Conservation (phyloP, 2,329 filamentous ascomycete species). For the Colletotrichum echinochloae region DNA sequence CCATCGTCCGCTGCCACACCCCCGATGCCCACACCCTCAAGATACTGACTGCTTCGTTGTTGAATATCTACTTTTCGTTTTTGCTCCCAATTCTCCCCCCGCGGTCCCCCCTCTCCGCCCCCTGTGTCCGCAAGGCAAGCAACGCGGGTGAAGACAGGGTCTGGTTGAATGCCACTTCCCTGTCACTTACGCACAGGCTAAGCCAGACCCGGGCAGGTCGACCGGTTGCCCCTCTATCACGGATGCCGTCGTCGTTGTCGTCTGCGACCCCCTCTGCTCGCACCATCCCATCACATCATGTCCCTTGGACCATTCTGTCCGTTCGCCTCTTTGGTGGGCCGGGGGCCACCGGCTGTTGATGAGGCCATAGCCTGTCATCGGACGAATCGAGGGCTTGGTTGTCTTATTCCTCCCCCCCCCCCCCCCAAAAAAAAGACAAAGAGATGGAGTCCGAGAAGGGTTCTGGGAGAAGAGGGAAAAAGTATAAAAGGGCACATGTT, state of each 20-base stretch:
- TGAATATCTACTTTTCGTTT: slow-evolving; percentile 20
- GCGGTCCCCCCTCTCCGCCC: too few relatives aligned
- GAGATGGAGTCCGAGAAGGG: slow-evolving; percentile 51
- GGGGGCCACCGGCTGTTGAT: slow-evolving; percentile 51
- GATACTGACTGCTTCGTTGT: slow-evolving; percentile 17
- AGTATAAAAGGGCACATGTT: slow-evolving; percentile 73
- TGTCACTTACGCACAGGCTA: slow-evolving; percentile 39
- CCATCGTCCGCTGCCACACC: slow-evolving; percentile 15
- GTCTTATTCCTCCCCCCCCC: slow-evolving; percentile 55
- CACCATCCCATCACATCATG: slow-evolving; percentile 49
- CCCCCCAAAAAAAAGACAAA: too few relatives aligned
- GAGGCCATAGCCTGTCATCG: slow-evolving; percentile 45
- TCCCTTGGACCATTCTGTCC: slow-evolving; percentile 48
- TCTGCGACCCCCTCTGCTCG: slow-evolving; percentile 43
- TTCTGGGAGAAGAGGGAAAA: slow-evolving; percentile 50
- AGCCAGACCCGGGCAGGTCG: slow-evolving; percentile 43
- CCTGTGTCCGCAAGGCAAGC: slow-evolving; percentile 5
- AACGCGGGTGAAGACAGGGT: slow-evolving; percentile 38
- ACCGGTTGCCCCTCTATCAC: slow-evolving; percentile 43
- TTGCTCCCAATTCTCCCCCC: neutral
- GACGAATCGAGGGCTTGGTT: slow-evolving; percentile 58
- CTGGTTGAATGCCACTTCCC: slow-evolving; percentile 30
- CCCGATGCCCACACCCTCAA: slow-evolving; percentile 34
- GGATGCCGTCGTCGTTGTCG: slow-evolving; percentile 45
- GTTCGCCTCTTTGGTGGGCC: slow-evolving; percentile 50